These are phyloP conservation scores for Botrytis hyacinthi DNA, from an alignment of 2,329 filamentous ascomycete genomes.

Conservation along the genomic window DNA sequence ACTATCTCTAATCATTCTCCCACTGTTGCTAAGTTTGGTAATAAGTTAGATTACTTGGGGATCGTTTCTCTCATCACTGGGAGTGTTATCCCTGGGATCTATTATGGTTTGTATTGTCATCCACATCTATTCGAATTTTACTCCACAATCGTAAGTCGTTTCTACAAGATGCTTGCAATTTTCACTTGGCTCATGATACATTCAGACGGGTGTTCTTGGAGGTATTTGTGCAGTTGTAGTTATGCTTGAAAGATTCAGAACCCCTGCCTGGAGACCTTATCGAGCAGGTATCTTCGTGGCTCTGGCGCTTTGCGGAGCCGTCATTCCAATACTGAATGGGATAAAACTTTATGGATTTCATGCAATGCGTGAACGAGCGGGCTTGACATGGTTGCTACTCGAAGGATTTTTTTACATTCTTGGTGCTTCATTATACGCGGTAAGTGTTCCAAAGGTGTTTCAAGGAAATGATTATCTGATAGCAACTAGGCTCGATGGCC, in stretches of 20 bases:
- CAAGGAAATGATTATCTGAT: neutral
- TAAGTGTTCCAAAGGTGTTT: conserved; percentile 43
- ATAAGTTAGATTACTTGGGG: conserved; percentile 91
- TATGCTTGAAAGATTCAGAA: conserved; percentile 78
- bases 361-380: conserved; percentile 69
- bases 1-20: conserved; percentile 81
- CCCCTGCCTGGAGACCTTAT: conserved; percentile 78
- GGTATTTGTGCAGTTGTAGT: conserved; percentile 74
- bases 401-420: conserved; percentile 83
- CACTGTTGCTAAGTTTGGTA: conserved; percentile 75
- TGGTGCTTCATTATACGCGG: conserved; percentile 83
- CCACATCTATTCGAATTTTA: conserved; percentile 66
- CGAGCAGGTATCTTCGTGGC: conserved; percentile 86
- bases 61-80: conserved; percentile 92
- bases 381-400: conserved; percentile 73
- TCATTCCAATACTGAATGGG: conserved; percentile 81
- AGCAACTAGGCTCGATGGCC: conserved; percentile 67
- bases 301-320: conserved; percentile 73
- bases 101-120: conserved; percentile 79
- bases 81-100: conserved; percentile 83
- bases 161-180: neutral
- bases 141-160: conserved; percentile 47
- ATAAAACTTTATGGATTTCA: conserved; percentile 63
- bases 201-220: conserved; percentile 74
- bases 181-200: conserved; percentile 4